Conservation (phyloP, 2,329 filamentous ascomycete species). For the Akanthomyces muscarius region DNA sequence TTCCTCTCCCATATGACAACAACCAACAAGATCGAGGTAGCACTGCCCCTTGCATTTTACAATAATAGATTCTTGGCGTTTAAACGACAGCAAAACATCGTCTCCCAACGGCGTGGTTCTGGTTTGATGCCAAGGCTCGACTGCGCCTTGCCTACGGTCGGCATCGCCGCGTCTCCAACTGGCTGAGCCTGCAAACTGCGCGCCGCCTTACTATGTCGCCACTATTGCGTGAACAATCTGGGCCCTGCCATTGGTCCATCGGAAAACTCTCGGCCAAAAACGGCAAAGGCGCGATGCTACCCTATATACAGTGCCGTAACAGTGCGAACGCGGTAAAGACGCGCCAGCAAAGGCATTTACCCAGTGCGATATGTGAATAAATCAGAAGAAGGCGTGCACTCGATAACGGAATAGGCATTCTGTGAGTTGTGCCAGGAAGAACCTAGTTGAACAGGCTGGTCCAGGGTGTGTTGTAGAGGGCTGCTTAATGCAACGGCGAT, state of each 20-base stretch:
- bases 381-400: no score
- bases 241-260: background rate
- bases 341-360: no score
- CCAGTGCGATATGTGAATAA: no score
- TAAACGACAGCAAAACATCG: no score
- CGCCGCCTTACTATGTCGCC: background rate
- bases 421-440: no score
- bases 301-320: slow-evolving; percentile 8
- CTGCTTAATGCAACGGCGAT: background rate
- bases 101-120: no score
- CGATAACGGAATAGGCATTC: no score
- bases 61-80: no score
- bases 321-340: background rate
- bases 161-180: background rate
- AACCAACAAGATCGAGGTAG: no score
- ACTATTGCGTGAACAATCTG: slow-evolving; percentile 7
- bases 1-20: no score
- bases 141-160: background rate
- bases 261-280: slow-evolving; percentile 1
- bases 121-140: background rate
- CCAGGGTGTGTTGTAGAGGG: background rate
- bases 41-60: no score
- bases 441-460: background rate
- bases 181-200: background rate
- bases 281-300: slow-evolving; percentile 12